Percentiles rank a stretch among this genome's conserved stretches.
Evolutionary conservation across 192 early-diverging fungal genomes (phyloP).

Genomic region (Backusella australiensis): DNA sequence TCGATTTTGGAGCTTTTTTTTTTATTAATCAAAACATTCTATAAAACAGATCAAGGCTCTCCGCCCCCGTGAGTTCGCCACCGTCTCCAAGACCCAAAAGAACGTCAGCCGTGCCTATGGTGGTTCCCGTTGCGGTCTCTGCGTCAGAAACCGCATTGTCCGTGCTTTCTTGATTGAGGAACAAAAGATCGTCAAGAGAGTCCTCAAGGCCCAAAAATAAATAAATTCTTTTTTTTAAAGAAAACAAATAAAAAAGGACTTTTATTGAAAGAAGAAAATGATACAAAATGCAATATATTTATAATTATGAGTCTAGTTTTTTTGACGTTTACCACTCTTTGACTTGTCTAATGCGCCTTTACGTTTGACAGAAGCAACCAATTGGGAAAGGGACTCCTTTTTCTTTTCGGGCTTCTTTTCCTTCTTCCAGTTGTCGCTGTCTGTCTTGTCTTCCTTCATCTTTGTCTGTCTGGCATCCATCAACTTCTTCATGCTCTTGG

Average conservation of each 20-base stretch:
- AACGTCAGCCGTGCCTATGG: conserved; percentile 94
- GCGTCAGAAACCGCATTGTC: conserved; percentile 81
- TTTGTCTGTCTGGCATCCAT: conserved; percentile 55
- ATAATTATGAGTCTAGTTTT: conserved; percentile 5
- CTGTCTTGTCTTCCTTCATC: conserved; percentile 27
- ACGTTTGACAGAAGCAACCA: conserved; percentile 63
- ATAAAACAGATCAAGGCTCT: conserved; percentile 53
- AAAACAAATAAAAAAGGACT: neutral
- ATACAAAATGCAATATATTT: neutral
- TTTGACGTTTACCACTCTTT: conserved; percentile 29
- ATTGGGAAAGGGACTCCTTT: conserved; percentile 45
- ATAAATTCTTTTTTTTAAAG: neutral
- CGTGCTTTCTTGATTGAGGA: conserved; percentile 99
- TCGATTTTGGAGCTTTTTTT: neutral
- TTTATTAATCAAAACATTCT: neutral
- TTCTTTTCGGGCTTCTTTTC: conserved; percentile 24
- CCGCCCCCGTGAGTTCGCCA: conserved; percentile 88
- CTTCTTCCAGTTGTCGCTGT: conserved; percentile 29
- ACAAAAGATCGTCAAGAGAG: conserved; percentile 99
- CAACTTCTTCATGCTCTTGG: conserved; percentile 73
- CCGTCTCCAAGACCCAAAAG: conserved; percentile 92
- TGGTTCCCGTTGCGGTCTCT: conserved; percentile 91
- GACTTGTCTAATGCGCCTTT: conserved; percentile 52
- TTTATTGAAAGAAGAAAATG: neutral
- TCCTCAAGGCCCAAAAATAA: conserved; percentile 76